A percentile compares a stretch with the other conserved stretches of the same genome.
phyloP scores from a whole-genome alignment of 768 basidiomycete genomes.

The Kockovaella imperatae region DNA sequence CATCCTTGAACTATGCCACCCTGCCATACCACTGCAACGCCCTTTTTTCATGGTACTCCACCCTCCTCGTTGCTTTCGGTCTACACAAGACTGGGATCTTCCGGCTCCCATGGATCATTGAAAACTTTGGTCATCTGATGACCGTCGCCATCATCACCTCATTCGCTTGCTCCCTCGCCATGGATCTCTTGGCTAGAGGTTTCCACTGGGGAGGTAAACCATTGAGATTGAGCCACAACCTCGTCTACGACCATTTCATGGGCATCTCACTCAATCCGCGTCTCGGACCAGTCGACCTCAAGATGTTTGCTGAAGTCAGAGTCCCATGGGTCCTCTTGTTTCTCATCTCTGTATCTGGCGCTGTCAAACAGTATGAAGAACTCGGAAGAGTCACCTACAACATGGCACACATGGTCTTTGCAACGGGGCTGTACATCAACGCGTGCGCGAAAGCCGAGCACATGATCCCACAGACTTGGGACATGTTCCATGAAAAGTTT shows the following conservation, averaged over 20 bases:
- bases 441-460: constrained; percentile 80
- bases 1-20: constrained; percentile 84
- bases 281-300: constrained; percentile 81
- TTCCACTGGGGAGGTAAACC: constrained; percentile 58
- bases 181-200: constrained; percentile 68
- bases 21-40: constrained; percentile 98
- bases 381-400: constrained; percentile 91
- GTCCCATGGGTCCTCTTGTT: constrained; percentile 97
- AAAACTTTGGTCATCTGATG: constrained; percentile 94
- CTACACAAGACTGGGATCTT: constrained; percentile 76
- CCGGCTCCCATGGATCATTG: constrained; percentile 88
- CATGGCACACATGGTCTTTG: constrained; percentile 92
- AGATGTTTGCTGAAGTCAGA: constrained; percentile 97
- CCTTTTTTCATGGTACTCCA: constrained; percentile 71
- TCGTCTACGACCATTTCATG: constrained; percentile 95
- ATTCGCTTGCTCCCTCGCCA: constrained; percentile 68
- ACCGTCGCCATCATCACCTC: constrained; percentile 88
- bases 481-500: constrained; percentile 97
- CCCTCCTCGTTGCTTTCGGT: constrained; percentile 62
- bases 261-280: constrained; percentile 90
- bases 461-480: constrained; percentile 57
- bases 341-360: constrained; percentile 82
- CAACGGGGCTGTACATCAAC: constrained; percentile 93
- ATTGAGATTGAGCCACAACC: constrained; percentile 89
- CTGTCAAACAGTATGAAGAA: constrained; percentile 88